Evolutionary conservation across 495 filamentous ascomycete genomes (phyloP), one percentile per base, ranked within the genome.

Genomic region (Choiromyces venosus): DNA sequence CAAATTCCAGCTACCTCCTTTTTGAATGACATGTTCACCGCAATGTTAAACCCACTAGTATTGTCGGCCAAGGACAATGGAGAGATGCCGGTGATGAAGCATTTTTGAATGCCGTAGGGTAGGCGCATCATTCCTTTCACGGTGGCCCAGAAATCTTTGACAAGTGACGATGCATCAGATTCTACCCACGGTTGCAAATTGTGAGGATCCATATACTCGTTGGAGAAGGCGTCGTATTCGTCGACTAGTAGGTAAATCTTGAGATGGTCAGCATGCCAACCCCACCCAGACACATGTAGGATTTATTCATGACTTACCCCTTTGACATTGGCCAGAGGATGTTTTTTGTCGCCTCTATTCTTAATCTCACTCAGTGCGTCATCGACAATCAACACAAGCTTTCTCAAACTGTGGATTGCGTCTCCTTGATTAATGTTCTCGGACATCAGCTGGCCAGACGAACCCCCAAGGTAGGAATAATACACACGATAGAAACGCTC

Each of bases 191-290:
- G 14, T 42, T 0, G 14, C 6, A 5, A 1, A 42, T 42, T 42
- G 18, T 70, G 44, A 16, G 44, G 44, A 25, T 69, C 38, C 18
- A 73, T 52, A 21, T 73, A 73, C 40, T 42, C 40, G 6, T 42
- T 42, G 1, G 37, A 42, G 36, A 12, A n/a, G n/a, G n/a, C n/a
- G n/a, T n/a, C n/a, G n/a, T n/a, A n/a, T n/a, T n/a, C n/a, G n/a
- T n/a, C n/a, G n/a, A n/a, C n/a, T n/a, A n/a, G n/a, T n/a, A n/a
- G n/a, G n/a, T n/a, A n/a, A n/a, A n/a, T n/a, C n/a, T 71, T 42
- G 29, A 18, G 29, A 66, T 38, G 7, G 52, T 42, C 40, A 71
- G 38, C 56, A 10, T 46, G 39, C 46, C n/a, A 69, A 37, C 68
- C 12, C 40, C 19, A 18, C 40, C 10, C 1, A 16, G 16, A 42